Base-by-base conservation (phyloP, 2,329 filamentous ascomycete genomes). In the Monosporascus sp. region DNA sequence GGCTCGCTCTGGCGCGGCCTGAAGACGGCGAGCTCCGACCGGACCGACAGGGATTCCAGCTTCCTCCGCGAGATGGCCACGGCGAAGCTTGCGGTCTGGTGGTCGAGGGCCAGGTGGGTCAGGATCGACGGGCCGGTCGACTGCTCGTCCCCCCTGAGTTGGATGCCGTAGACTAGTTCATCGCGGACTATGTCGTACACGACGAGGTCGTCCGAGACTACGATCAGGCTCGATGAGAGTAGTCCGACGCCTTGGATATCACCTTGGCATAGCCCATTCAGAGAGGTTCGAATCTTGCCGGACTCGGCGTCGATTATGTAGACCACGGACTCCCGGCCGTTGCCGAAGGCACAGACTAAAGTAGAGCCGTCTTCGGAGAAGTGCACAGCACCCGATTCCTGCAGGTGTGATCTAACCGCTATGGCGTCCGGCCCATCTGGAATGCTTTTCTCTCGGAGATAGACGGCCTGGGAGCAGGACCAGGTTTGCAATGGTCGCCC, bases 161-260 rank as follows among this genome's bases (percentile, higher is more conserved):
- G 73, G 49, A 88, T 76, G 48, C 82, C 83, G 64, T 87, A 90
- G 37, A 82, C 80, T 47, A 92, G 77, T 61, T 86, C 80, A 62
- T 96, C 89, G 49, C 85, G 78, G 7, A 97, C 89, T 11, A 95
- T 80, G 68, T 99, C 89, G 77, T 90, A 96, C 37, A 96, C 86
- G 41, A 83, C 78, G 8, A 97, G 77, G 27, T 83, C 80, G 44
- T 87, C 79, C 0, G 90, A 90, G 1, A 96, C 74, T 46, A 89
- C 80, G 53, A 97, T 77, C 18, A 99, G 73, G 64, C 87, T 86
- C 24, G 86, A 85, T 2, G 85, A 86, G 2, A 94, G 72, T 50
- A 95, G 86, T 5, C 79, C 83, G 31, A 95, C 71, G n/a, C 81
- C 82, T 53, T 84, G 80, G 7, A 91, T 75, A 18, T 80, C 77